These are phyloP conservation scores for Neopestalotiopsis rosae DNA, from an alignment of 2,329 filamentous ascomycete species.

Conservation along the genomic window DNA sequence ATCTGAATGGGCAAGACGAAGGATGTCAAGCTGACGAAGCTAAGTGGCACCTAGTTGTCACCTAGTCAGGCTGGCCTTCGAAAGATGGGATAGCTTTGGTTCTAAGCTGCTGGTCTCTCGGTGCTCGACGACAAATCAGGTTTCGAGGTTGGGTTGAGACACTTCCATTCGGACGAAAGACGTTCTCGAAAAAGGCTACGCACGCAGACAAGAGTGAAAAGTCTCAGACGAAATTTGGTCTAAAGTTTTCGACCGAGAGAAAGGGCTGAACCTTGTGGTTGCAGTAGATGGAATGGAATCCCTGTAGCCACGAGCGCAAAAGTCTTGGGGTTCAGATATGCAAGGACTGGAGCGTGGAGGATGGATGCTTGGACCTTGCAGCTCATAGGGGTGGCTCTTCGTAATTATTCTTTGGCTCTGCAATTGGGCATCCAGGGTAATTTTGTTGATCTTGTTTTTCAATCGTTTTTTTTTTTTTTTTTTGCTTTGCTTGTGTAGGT, in stretches of 20 bases:
- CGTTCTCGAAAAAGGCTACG: too few relatives aligned
- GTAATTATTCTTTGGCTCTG: not conserved
- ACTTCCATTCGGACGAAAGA: too few relatives aligned
- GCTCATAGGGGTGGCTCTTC: not conserved
- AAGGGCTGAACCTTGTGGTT: not conserved
- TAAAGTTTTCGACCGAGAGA: not conserved
- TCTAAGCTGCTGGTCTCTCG: too few relatives aligned
- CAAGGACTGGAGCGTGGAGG: not conserved
- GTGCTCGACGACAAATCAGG: too few relatives aligned
- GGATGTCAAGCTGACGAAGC: not conserved
- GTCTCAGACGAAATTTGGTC: not conserved
- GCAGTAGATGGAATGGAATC: not conserved
- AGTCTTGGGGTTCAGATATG: not conserved
- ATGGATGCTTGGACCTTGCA: not conserved
- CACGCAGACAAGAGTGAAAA: not conserved
- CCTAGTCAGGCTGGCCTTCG: not conserved
- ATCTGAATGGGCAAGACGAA: not conserved
- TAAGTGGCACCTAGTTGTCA: not conserved
- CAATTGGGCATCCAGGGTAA: too few relatives aligned
- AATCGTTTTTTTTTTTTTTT: not conserved
- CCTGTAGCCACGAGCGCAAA: not conserved
- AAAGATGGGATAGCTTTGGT: not conserved
- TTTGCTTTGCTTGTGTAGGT: not conserved
- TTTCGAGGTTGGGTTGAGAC: too few relatives aligned
- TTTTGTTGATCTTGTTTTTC: not conserved